Evolutionary conservation across 495 filamentous ascomycete genomes (phyloP), one percentile per base, ranked within the genome.

Genomic region (Penicillium riverlandense): DNA sequence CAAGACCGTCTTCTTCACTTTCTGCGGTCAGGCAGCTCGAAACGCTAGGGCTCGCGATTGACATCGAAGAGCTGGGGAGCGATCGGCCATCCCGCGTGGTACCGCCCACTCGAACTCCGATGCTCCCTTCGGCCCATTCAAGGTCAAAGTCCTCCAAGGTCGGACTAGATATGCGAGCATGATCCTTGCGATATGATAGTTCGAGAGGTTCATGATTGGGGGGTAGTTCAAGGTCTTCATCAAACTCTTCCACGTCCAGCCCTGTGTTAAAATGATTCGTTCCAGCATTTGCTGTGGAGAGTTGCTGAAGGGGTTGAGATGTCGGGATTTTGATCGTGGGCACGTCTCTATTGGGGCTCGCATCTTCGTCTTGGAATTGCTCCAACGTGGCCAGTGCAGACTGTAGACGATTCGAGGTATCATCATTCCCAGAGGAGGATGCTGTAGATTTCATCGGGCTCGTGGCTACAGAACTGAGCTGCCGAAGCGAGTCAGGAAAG

Each of bases 111-210:
- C 91, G 76, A 37, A 90, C 91, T 27, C 89, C 90, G 31, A 94
- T 74, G 62, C 88, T 95, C 28, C 88, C 89, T 64, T 97, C 92
- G 29, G 86, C 83, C 90, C 90, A 96, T 51, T 89, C 86, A 16
- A 77, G 44, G 57, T 96, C 68, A 45, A 94, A 79, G 44, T 95
- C 91, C 31, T 91, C 88, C 40, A 84, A 66, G 7, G 69, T 64
- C 39, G 68, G 76, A 28, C 76, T 69, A 10, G 78, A 75, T 11
- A 73, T 78, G 48, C 72, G 77, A 3, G 80, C 71, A 14, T 72
- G 70, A 16, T 82, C 77, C 57, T 76, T 78, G 29, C 67, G 73
- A 37, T 69, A 67, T 22, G 80, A 76, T 32, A 90, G 71, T 50
- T 71, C 75, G 6, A 90, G 63, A 14, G 66, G 65, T 38, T 75